Conservation (phyloP, 164 flowering plant species). For the Magnolia changhungtana region DNA sequence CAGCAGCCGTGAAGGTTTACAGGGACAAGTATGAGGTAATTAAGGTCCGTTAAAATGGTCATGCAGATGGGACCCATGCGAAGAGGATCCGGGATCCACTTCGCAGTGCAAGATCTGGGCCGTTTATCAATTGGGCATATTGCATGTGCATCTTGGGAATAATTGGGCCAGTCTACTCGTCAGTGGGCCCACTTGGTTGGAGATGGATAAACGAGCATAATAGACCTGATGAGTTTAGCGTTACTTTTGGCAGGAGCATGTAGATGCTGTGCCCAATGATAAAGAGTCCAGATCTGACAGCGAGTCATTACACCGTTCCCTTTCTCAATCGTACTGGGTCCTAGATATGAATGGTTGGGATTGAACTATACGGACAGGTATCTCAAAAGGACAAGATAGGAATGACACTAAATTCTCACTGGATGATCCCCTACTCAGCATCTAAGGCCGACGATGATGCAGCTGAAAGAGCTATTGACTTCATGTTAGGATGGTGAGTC, state of each 20-base stretch:
- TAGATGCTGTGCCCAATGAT: neutral
- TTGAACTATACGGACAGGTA: slow-evolving; percentile 27
- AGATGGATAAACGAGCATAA: too few relatives aligned
- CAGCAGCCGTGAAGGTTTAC: slow-evolving; percentile 37
- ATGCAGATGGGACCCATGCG: too few relatives aligned
- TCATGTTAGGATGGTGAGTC: slow-evolving; percentile 50
- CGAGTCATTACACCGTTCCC: too few relatives aligned
- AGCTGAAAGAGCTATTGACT: slow-evolving; percentile 46
- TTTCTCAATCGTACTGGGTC: too few relatives aligned
- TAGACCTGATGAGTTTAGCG: too few relatives aligned
- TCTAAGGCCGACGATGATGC: slow-evolving; percentile 39
- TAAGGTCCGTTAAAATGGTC: neutral
- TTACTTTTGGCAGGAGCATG: too few relatives aligned
- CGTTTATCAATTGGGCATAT: too few relatives aligned
- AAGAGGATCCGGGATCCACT: too few relatives aligned
- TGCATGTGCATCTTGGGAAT: neutral
- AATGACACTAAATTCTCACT: slow-evolving; percentile 24
- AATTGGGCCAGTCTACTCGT: too few relatives aligned
- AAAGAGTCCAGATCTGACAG: neutral
- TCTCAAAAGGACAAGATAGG: slow-evolving; percentile 58
- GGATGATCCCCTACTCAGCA: slow-evolving; percentile 40
- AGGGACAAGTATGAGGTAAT: slow-evolving; percentile 37
- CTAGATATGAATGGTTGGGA: neutral
- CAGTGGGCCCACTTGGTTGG: too few relatives aligned
- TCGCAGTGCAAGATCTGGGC: too few relatives aligned